Base-by-base conservation (phyloP, 2,329 filamentous ascomycete genomes). In the Fusarium miscanthi region DNA sequence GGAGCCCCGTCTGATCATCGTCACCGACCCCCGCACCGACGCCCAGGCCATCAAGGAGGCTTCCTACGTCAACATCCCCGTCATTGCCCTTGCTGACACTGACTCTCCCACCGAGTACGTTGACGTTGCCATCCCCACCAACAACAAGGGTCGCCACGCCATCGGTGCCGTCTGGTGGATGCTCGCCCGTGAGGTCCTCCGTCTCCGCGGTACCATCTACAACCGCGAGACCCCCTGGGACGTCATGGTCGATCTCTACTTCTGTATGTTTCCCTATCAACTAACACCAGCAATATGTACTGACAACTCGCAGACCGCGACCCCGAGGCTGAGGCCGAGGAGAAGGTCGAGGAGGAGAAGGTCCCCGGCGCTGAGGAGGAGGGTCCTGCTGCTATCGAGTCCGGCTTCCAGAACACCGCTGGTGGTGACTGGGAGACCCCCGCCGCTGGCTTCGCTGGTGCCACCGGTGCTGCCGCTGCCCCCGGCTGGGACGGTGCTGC, bases 1-100 rank as follows among this genome's bases (percentile, higher is more conserved):
- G 92, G 96, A 99, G 90, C 96, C 96, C 84, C 97, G 97, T 86
- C 91, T 99, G 84, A 98, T 99, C 87, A 92, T 99, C 85, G 96
- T 99, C 83, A 99, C 96, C 88, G 96, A 99, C 87, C 96, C 96
- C 81, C 95, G 97, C 87, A 99, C 97, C 89, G 96, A 99, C 83
- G 94, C 96, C 85, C 96, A 99, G 92, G 96, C 96, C 83, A 99
- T 99, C 92, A 98, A 98, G 93, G 96, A 99, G 90, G 96, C 97
- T 84, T 96, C 93, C 84, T 99, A 99, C 88, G 96, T 99, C 89
- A 99, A 99, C 92, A 98, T 99, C 85, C 96, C 96, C 84, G 96
- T 99, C 87, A 98, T 99, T 83, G 96, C 94, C 82, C 95, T 99
- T 80, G 96, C 93, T 89, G 96, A 99, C 88, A 98, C 95, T 83